These are phyloP conservation scores for Pseudocercospora fuligena DNA, from an alignment of 2,329 filamentous ascomycete species.

Conservation along the genomic window DNA sequence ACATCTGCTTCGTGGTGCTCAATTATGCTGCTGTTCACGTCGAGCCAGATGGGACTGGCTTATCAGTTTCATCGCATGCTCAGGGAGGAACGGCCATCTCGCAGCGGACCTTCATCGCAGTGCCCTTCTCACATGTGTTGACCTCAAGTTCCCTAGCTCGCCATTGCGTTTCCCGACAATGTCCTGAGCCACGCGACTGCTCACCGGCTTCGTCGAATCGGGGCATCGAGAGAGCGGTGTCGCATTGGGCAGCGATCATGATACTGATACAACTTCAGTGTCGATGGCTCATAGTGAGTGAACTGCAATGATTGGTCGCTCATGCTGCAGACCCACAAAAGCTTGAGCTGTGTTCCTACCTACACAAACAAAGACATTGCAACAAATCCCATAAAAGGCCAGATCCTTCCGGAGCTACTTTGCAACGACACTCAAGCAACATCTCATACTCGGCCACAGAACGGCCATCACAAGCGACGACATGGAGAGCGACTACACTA, in stretches of 20 bases:
- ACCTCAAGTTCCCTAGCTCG: no score
- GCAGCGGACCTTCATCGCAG: background rate
- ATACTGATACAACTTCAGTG: background rate
- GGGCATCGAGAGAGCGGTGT: background rate
- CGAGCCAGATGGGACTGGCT: no score
- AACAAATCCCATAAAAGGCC: no score
- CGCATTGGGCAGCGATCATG: background rate
- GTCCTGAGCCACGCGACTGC: background rate
- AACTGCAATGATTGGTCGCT: background rate
- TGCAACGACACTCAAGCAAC: background rate
- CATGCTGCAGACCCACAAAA: background rate
- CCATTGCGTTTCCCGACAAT: no score
- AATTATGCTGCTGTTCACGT: no score
- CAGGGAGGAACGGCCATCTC: background rate
- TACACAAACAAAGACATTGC: no score
- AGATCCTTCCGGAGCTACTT: no score
- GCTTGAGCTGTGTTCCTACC: no score
- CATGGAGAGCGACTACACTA: conserved; percentile 16
- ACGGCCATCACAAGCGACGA: background rate
- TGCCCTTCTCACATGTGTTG: no score
- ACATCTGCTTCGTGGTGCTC: background rate
- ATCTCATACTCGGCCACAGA: background rate
- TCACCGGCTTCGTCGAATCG: background rate
- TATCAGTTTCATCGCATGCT: no score
- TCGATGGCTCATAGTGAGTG: background rate